These are phyloP conservation scores for Aspergillus fischeri DNA, from an alignment of 2,329 filamentous ascomycete species.

Conservation along the genomic window DNA sequence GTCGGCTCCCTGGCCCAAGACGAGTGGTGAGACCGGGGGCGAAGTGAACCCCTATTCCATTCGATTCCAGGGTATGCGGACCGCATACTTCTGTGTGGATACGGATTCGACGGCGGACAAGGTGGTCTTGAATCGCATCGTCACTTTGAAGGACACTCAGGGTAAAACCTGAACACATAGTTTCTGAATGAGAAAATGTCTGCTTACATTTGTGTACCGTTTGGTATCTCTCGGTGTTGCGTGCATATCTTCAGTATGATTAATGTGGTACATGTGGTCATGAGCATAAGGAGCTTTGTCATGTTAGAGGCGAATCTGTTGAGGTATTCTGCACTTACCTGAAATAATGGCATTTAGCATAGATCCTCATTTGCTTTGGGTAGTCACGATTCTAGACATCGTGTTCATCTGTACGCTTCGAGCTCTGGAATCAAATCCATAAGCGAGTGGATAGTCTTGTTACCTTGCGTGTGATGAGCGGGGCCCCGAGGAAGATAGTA, in stretches of 20 bases:
- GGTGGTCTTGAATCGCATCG: not conserved
- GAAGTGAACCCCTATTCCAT: not conserved
- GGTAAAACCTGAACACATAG: not conserved
- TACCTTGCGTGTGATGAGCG: constrained; percentile 1
- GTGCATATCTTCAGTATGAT: not conserved
- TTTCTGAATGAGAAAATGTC: not conserved
- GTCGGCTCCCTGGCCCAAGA: constrained; percentile 76
- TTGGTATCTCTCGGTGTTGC: not conserved
- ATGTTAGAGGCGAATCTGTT: not conserved
- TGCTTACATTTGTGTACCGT: not conserved
- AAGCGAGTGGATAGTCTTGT: constrained; percentile 19
- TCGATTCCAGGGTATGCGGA: not conserved
- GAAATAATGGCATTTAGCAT: not conserved
- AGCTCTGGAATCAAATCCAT: constrained; percentile 21
- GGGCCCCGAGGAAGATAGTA: constrained; percentile 27
- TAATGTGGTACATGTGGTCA: not conserved
- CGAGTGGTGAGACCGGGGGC: constrained; percentile 53
- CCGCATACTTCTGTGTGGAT: not conserved
- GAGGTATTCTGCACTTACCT: not conserved
- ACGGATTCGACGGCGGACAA: not conserved
- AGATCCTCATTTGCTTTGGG: too few relatives aligned
- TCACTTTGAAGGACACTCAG: not conserved
- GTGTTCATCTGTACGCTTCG: constrained; percentile 4
- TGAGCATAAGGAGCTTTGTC: not conserved
- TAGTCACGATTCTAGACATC: too few relatives aligned